Percentiles rank a stretch among this genome's conserved stretches.
Evolutionary conservation across 2,329 filamentous ascomycete genomes (phyloP).

Genomic region (Paecilomyces dactylethromorphus): DNA sequence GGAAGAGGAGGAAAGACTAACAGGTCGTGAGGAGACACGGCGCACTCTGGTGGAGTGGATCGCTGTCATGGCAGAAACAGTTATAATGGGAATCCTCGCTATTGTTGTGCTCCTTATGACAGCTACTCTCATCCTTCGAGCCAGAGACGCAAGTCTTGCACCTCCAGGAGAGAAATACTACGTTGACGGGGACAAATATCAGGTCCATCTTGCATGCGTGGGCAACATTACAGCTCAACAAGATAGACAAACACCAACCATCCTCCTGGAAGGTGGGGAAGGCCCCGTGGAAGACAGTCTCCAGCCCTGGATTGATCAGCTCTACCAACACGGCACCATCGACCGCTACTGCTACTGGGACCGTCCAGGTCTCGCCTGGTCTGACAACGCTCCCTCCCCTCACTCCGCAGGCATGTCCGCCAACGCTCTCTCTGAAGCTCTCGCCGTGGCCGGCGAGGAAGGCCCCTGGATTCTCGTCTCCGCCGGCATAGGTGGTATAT

Average conservation of each 20-base stretch:
- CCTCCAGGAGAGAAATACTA: slow-evolving; percentile 69
- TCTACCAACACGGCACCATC: slow-evolving; percentile 74
- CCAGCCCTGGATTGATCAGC: slow-evolving; percentile 70
- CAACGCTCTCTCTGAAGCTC: slow-evolving; percentile 78
- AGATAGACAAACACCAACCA: slow-evolving; percentile 59
- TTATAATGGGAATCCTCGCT: slow-evolving; percentile 63
- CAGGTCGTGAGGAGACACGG: slow-evolving; percentile 78
- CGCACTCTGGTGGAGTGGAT: slow-evolving; percentile 79
- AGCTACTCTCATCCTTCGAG: slow-evolving; percentile 69
- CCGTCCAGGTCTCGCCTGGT: slow-evolving; percentile 81
- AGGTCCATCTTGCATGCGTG: slow-evolving; percentile 76
- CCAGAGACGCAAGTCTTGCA: slow-evolving; percentile 67
- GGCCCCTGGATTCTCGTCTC: slow-evolving; percentile 87
- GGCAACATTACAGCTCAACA: slow-evolving; percentile 59
- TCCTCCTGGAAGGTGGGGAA: slow-evolving; percentile 81
- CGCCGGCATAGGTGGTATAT: slow-evolving; percentile 79
- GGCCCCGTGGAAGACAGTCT: slow-evolving; percentile 71
- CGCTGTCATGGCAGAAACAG: slow-evolving; percentile 67
- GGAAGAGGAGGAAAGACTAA: slow-evolving; percentile 88
- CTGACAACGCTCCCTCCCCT: slow-evolving; percentile 87
- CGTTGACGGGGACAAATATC: slow-evolving; percentile 79
- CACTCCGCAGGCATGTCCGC: slow-evolving; percentile 90
- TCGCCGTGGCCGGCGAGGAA: slow-evolving; percentile 70
- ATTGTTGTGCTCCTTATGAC: slow-evolving; percentile 69
- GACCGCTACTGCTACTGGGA: slow-evolving; percentile 91